phyloP scores from a whole-genome alignment of 257 asterid genomes.

The Scutellaria baicalensis region DNA sequence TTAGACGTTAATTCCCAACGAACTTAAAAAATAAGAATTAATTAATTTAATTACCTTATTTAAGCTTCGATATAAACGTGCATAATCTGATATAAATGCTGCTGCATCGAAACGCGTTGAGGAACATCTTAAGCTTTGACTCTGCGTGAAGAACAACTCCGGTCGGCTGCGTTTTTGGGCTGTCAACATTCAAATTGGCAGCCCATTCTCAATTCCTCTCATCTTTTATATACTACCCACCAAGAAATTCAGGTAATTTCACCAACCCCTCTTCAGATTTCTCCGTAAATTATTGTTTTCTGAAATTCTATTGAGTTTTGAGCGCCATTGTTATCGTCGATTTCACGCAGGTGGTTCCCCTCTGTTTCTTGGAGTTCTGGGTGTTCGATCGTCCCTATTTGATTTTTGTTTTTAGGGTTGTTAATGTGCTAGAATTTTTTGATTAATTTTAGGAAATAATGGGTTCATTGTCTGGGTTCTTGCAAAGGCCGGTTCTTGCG shows the following conservation, averaged over 20 bases:
- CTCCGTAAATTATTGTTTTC: neutral
- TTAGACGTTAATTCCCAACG: too few species aligned
- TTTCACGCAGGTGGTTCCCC: slow-evolving; percentile 27
- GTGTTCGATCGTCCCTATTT: neutral
- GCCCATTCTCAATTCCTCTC: slow-evolving; percentile 14
- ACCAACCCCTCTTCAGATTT: neutral
- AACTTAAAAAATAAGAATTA: neutral
- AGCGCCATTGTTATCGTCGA: neutral
- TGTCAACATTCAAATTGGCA: slow-evolving; percentile 31
- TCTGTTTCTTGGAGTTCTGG: slow-evolving; percentile 20
- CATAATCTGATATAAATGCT: neutral
- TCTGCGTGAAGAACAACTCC: neutral
- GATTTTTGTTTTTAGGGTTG: neutral
- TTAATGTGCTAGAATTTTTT: neutral
- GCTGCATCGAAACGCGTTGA: slow-evolving; percentile 22
- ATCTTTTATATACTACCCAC: neutral
- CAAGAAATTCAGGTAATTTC: slow-evolving; percentile 19
- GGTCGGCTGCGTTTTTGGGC: slow-evolving; percentile 24
- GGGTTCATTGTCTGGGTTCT: slow-evolving; percentile 71
- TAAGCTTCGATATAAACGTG: slow-evolving; percentile 4
- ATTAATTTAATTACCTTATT: neutral
- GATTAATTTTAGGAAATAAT: slow-evolving; percentile 25
- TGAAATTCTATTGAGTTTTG: neutral
- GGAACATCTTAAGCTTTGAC: slow-evolving; percentile 17
- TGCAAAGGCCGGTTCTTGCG: slow-evolving; percentile 77